These are phyloP conservation scores for Oryza australiensis DNA, from an alignment of 176 grass and related monocot species.

Conservation along the genomic window DNA sequence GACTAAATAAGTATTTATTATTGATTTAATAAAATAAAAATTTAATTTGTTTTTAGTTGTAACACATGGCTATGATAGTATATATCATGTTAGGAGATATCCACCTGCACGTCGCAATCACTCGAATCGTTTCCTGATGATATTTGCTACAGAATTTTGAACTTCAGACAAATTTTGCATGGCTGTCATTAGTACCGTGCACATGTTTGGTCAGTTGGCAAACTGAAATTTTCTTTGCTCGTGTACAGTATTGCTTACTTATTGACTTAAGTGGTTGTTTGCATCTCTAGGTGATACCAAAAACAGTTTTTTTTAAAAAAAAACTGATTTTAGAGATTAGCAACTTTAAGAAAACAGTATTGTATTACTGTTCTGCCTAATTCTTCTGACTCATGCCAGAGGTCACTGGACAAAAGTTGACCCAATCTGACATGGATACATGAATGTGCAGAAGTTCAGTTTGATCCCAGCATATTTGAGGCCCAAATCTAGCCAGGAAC, in stretches of 20 bases:
- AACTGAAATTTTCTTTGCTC: not conserved
- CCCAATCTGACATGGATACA: not conserved
- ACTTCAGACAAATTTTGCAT: not conserved
- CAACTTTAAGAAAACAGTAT: not conserved
- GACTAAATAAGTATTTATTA: too few species aligned
- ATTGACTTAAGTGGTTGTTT: not conserved
- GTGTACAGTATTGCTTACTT: not conserved
- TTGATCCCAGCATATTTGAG: not conserved
- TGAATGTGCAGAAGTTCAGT: not conserved
- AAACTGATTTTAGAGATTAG: not conserved
- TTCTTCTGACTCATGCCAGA: not conserved
- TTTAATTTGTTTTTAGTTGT: too few species aligned
- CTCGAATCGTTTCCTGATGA: not conserved
- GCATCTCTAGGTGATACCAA: not conserved
- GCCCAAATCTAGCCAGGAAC: conserved; percentile 19
- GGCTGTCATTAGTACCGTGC: not conserved
- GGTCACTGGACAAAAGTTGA: not conserved
- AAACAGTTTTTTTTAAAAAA: not conserved
- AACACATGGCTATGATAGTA: too few species aligned
- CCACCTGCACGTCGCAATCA: conserved; percentile 20
- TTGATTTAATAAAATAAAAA: too few species aligned
- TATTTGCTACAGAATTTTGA: not conserved
- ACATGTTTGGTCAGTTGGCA: not conserved
- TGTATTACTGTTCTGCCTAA: not conserved
- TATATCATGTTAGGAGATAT: not conserved